Evolutionary conservation across 306 rosid species (phyloP).

Genomic region (Ormosia emarginata): DNA sequence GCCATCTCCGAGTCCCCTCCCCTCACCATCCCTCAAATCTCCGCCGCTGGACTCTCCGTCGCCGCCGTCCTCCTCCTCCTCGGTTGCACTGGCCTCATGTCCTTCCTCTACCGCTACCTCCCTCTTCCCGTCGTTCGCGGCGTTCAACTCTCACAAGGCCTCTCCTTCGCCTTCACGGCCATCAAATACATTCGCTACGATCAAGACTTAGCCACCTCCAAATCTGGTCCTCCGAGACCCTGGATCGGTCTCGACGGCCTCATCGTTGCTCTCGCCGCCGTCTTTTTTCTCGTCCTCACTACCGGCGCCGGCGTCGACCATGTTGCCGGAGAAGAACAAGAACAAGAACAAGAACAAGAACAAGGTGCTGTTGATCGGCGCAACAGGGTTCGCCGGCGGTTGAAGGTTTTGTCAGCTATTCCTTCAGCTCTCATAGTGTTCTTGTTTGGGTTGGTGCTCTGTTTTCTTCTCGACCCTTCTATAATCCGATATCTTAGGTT

Average conservation of each 20-base stretch:
- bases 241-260: slow-evolving; percentile 70
- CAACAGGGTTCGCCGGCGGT: slow-evolving; percentile 5
- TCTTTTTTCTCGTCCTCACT: slow-evolving; percentile 53
- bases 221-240: slow-evolving; percentile 47
- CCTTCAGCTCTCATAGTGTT: slow-evolving; percentile 70
- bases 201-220: slow-evolving; percentile 50
- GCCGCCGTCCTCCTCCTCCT: slow-evolving; percentile 65
- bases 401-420: slow-evolving; percentile 37
- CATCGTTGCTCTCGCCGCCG: slow-evolving; percentile 42
- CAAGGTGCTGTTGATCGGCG: neutral
- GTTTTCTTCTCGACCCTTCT: slow-evolving; percentile 61
- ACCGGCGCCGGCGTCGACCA: slow-evolving; percentile 61
- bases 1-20: slow-evolving; percentile 68
- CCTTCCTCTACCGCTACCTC: slow-evolving; percentile 68
- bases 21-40: slow-evolving; percentile 65
- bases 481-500: slow-evolving; percentile 42
- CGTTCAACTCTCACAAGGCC: slow-evolving; percentile 85
- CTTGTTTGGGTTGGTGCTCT: slow-evolving; percentile 47
- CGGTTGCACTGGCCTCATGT: slow-evolving; percentile 73
- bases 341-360: too few relatives aligned
- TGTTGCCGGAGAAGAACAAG: neutral
- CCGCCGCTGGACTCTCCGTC: slow-evolving; percentile 79
- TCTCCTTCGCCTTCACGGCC: slow-evolving; percentile 71
- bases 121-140: slow-evolving; percentile 91
- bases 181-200: slow-evolving; percentile 65